These are phyloP conservation scores for Neurospora hispaniola DNA, from an alignment of 495 filamentous ascomycete genomes.

Conservation along the genomic window DNA sequence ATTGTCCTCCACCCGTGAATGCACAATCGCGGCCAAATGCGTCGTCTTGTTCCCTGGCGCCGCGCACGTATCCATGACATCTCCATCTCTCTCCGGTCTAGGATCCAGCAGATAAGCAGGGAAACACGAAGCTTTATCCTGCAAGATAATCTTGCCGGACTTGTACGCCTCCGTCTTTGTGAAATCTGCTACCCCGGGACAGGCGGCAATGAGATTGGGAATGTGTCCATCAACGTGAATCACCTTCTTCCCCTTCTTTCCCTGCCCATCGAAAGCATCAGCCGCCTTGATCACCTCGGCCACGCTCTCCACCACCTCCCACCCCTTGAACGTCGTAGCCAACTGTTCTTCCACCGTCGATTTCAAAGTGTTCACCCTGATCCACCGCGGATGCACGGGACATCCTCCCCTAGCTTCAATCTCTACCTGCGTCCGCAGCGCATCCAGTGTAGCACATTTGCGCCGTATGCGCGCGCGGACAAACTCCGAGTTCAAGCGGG, in stretches of 20 bases:
- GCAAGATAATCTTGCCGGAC: conserved; percentile 69
- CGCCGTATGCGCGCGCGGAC: conserved; percentile 63
- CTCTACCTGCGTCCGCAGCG: conserved; percentile 49
- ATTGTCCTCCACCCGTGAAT: neutral
- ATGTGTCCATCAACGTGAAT: conserved; percentile 63
- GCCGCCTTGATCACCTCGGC: conserved; percentile 24
- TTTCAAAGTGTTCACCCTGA: conserved; percentile 73
- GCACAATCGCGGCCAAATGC: conserved; percentile 68
- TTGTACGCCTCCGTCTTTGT: conserved; percentile 60
- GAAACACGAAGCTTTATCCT: conserved; percentile 96
- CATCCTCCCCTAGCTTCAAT: conserved; percentile 17
- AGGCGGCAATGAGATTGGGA: conserved; percentile 71
- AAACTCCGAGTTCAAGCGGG: conserved; percentile 69
- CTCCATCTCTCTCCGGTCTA: conserved; percentile 45
- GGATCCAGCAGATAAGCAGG: conserved; percentile 75
- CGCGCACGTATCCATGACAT: conserved; percentile 81
- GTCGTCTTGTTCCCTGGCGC: conserved; percentile 98
- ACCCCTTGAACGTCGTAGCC: conserved; percentile 53
- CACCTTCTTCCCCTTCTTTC: conserved; percentile 7
- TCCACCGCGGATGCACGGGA: conserved; percentile 64
- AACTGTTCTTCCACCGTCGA: conserved; percentile 59
- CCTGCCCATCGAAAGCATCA: neutral
- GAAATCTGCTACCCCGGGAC: conserved; percentile 51
- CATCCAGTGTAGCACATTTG: conserved; percentile 52
- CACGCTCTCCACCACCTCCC: conserved; percentile 39